Evolutionary conservation across 352 stramenopile genomes (phyloP), one percentile per base, ranked within the genome.

Genomic region (Blastocystis sp.): DNA sequence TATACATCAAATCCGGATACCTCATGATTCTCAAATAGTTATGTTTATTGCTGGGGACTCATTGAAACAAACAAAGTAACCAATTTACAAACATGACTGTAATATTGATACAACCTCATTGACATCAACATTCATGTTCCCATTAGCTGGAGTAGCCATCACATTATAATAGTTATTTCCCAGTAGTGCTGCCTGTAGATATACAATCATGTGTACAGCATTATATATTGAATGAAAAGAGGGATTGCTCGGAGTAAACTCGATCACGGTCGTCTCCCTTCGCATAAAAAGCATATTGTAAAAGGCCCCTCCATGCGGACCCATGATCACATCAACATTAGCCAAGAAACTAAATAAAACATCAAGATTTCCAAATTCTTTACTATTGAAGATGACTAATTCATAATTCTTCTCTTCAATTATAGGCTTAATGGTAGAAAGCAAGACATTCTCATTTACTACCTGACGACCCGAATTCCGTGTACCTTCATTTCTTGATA

Each of bases 261-360:
- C 73, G 17, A 84, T 64, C 73, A 84, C 73, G 2, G 73, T 84
- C 24, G 59, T 69, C 9, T 35, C 73, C 17, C 73, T 27, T 35
- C 73, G 48, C 73, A 84, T 84, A 35, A 84, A 84, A 53, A 84
- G 24, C 24, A 84, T 84, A 57, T 84, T 84, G 30, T 84, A 84
- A 37, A 84, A 84, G 5, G 73, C 73, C 0, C 73, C 73, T 42
- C 73, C 73, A 44, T 84, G 73, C 1, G 73, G 73, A 3, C 73
- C 73, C 27, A 84, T 48, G 22, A 84, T 56, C 73, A 84, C 54
- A 64, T 84, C 73, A 22, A 84, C 73, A 84, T 84, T 68, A 9
- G 73, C 73, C 24, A 84, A 27, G 19, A 84, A 84, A 9, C 53
- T 37, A 42, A 84, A 84, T 19, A 84, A 13, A 6, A 1, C 24